Evolutionary conservation across 192 early-diverging fungal genomes (phyloP).

Genomic region (Umbelopsis ramanniana): DNA sequence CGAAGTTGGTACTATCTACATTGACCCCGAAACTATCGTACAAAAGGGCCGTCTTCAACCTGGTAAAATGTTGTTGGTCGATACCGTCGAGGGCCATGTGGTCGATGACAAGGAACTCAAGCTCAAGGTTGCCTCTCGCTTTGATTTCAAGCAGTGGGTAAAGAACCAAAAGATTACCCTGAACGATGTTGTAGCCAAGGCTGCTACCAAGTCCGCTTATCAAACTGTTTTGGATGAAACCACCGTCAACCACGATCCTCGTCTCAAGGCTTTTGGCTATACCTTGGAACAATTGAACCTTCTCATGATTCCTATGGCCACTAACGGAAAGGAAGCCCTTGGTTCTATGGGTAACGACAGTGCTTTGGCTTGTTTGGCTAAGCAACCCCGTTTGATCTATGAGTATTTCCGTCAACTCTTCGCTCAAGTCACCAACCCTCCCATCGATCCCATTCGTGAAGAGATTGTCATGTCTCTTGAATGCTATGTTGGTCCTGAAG

Average conservation of each 20-base stretch:
- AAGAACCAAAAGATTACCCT: conserved; percentile 81
- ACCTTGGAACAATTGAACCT: conserved; percentile 93
- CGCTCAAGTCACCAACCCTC: conserved; percentile 98
- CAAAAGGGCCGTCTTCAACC: conserved; percentile 95
- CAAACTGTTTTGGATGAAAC: conserved; percentile 58
- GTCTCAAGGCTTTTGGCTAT: conserved; percentile 87
- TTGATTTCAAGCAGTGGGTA: conserved; percentile 87
- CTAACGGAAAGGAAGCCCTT: conserved; percentile 92
- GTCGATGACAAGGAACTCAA: conserved; percentile 94
- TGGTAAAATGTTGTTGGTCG: conserved; percentile 96
- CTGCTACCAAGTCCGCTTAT: conserved; percentile 32
- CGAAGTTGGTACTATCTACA: conserved; percentile 90
- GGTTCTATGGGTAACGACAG: conserved; percentile 99
- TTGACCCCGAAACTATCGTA: conserved; percentile 79
- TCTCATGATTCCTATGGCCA: conserved; percentile 85
- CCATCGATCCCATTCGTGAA: conserved; percentile 99
- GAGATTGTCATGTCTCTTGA: conserved; percentile 97
- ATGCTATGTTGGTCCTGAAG: conserved; percentile 93
- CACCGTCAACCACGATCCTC: conserved; percentile 74
- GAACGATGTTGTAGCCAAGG: conserved; percentile 56
- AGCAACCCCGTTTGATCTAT: conserved; percentile 86
- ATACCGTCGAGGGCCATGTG: conserved; percentile 86
- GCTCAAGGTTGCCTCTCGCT: conserved; percentile 66
- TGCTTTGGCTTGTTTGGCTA: conserved; percentile 90
- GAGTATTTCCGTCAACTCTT: conserved; percentile 98